Evolutionary conservation across 345 rosid species (phyloP).

Genomic region (Boechera divaricarpa): DNA sequence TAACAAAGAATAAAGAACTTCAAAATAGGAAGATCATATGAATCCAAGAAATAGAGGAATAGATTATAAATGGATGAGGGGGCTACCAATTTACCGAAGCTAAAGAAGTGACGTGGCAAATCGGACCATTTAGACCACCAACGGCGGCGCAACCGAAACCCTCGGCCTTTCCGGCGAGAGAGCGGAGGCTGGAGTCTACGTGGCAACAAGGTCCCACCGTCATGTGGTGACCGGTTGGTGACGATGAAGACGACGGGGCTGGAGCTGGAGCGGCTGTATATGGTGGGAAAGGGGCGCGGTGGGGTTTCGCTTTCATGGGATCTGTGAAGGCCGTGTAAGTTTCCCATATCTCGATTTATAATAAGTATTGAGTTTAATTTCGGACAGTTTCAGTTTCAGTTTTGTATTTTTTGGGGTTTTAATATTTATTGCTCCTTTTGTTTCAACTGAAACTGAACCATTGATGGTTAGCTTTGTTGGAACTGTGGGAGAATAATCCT

Average conservation of each 20-base stretch:
- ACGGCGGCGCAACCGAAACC: slow-evolving; percentile 85
- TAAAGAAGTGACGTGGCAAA: slow-evolving; percentile 71
- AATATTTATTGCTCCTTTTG: slow-evolving; percentile 30
- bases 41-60: background rate
- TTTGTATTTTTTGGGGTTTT: slow-evolving; percentile 5
- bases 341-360: slow-evolving; percentile 51
- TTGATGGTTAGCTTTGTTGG: slow-evolving; percentile 36
- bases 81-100: slow-evolving; percentile 53
- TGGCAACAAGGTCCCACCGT: slow-evolving; percentile 62
- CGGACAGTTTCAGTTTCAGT: slow-evolving; percentile 42
- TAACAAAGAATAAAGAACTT: background rate
- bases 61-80: background rate
- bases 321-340: slow-evolving; percentile 51
- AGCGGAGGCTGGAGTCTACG: slow-evolving; percentile 73
- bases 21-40: background rate
- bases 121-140: slow-evolving; percentile 80
- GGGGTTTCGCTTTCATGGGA: slow-evolving; percentile 37
- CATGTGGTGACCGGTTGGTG: slow-evolving; percentile 9
- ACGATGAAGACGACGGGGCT: slow-evolving; percentile 30
- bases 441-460: slow-evolving; percentile 36
- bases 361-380: slow-evolving; percentile 14
- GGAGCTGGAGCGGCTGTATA: slow-evolving; percentile 22
- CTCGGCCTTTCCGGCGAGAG: slow-evolving; percentile 85
- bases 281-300: slow-evolving; percentile 3
- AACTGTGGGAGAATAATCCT: slow-evolving; percentile 18